Evolutionary conservation across 2,329 filamentous ascomycete species (phyloP).

Genomic region (Neocatenulostroma microsporum): DNA sequence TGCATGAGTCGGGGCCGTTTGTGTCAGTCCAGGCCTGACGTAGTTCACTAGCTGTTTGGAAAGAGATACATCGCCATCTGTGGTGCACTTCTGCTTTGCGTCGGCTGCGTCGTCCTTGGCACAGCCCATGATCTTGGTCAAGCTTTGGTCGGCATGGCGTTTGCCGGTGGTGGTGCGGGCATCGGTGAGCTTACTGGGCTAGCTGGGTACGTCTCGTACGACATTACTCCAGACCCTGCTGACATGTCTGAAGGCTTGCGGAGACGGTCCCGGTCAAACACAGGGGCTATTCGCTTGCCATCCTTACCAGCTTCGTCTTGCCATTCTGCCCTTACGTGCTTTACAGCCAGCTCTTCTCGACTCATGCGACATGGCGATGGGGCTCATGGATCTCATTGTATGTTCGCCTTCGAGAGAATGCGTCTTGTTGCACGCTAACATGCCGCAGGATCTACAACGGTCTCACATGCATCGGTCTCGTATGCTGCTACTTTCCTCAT

Average conservation of each 20-base stretch:
- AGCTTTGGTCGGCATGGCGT: constrained; percentile 45
- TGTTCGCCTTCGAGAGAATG: background rate
- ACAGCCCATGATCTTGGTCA: constrained; percentile 46
- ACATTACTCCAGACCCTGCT: background rate
- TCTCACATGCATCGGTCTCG: constrained; percentile 17
- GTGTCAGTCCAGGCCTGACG: too few relatives aligned
- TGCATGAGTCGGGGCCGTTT: too few relatives aligned
- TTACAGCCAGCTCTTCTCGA: constrained; percentile 51
- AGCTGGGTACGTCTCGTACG: constrained; percentile 43
- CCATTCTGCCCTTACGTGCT: constrained; percentile 56
- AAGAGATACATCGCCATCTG: constrained; percentile 52
- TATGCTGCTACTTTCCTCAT: constrained; percentile 48
- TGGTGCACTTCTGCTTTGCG: constrained; percentile 46
- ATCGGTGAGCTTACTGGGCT: constrained; percentile 61
- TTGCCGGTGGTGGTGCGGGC: constrained; percentile 58
- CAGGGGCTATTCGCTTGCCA: constrained; percentile 18
- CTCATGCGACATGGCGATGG: constrained; percentile 45
- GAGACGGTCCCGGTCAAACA: constrained; percentile 21
- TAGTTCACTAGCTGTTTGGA: too few relatives aligned
- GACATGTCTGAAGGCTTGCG: constrained; percentile 11
- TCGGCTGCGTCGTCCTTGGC: constrained; percentile 53
- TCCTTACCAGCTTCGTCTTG: constrained; percentile 34
- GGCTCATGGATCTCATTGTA: constrained; percentile 28
- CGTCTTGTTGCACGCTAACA: background rate
- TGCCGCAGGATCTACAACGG: constrained; percentile 17